A percentile compares a stretch with the other conserved stretches of the same genome.
These are phyloP conservation scores for Bipolaris gigantea DNA, from an alignment of 2,329 filamentous ascomycete genomes.

Conservation along the genomic window DNA sequence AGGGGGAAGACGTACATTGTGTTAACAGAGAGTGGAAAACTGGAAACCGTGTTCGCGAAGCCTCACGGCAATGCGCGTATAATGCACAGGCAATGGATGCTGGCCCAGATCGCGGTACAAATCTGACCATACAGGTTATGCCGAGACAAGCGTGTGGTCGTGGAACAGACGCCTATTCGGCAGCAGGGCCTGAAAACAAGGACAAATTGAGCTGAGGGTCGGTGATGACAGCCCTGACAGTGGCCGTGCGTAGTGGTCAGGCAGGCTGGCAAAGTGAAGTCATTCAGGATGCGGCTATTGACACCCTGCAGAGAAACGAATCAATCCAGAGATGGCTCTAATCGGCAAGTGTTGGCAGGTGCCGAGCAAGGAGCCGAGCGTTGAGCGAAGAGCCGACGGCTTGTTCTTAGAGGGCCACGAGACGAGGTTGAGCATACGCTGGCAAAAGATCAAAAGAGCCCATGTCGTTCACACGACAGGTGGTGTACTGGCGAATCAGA, in stretches of 20 bases:
- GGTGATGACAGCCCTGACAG: slow-evolving; percentile 18
- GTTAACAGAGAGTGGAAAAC: slow-evolving; percentile 28
- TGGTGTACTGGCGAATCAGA: slow-evolving; percentile 29
- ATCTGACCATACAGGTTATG: slow-evolving; percentile 40
- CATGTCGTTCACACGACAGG: slow-evolving; percentile 33
- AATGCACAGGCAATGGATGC: slow-evolving; percentile 38
- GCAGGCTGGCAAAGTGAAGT: slow-evolving; percentile 34
- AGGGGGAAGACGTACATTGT: slow-evolving; percentile 44
- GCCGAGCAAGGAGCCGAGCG: slow-evolving; percentile 34
- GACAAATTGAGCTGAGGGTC: slow-evolving; percentile 27
- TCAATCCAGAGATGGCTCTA: slow-evolving; percentile 30
- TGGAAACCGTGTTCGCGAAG: slow-evolving; percentile 21
- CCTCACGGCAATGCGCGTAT: slow-evolving; percentile 27
- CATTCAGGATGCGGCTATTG: slow-evolving; percentile 27
- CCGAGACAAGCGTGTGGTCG: slow-evolving; percentile 32
- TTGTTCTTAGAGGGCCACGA: slow-evolving; percentile 40
- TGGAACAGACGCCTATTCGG: slow-evolving; percentile 34
- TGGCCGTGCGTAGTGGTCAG: slow-evolving; percentile 35
- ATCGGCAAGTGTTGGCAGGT: slow-evolving; percentile 19
- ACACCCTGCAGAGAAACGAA: slow-evolving; percentile 23
- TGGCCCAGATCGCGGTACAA: slow-evolving; percentile 24
- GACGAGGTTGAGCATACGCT: slow-evolving; percentile 41
- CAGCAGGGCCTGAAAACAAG: slow-evolving; percentile 31
- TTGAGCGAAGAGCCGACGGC: slow-evolving; percentile 24
- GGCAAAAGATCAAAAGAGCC: slow-evolving; percentile 29